phyloP scores from a whole-genome alignment of 2,329 filamentous ascomycete genomes.

The Zymoseptoria ardabiliae region DNA sequence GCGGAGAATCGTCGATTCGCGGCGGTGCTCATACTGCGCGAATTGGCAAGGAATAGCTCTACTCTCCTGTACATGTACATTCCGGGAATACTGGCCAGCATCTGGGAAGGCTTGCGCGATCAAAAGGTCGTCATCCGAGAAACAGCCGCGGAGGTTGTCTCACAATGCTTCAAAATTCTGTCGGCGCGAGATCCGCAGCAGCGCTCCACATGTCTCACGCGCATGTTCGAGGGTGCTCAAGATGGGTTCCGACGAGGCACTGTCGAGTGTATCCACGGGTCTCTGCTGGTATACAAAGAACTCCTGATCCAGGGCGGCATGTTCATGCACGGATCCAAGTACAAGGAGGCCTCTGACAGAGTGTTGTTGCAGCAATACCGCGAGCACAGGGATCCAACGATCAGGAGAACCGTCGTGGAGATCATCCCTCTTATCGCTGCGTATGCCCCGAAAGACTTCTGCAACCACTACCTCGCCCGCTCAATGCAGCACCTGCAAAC shows the following conservation, averaged over 20 bases:
- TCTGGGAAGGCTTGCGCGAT: slow-evolving; percentile 91
- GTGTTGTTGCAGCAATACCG: slow-evolving; percentile 70
- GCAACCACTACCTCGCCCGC: slow-evolving; percentile 77
- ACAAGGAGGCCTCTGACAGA: slow-evolving; percentile 85
- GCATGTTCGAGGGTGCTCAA: slow-evolving; percentile 81
- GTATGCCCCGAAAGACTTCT: slow-evolving; percentile 87
- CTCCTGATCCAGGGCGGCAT: slow-evolving; percentile 90
- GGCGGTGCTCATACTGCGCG: slow-evolving; percentile 81
- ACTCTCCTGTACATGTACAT: slow-evolving; percentile 95
- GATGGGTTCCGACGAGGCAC: slow-evolving; percentile 72
- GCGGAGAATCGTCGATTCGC: slow-evolving; percentile 91
- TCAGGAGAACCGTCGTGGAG: slow-evolving; percentile 80
- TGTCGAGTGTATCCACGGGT: slow-evolving; percentile 88
- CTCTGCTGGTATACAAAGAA: slow-evolving; percentile 84
- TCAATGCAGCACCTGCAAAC: slow-evolving; percentile 96
- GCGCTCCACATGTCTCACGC: slow-evolving; percentile 79
- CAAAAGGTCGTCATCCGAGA: slow-evolving; percentile 84
- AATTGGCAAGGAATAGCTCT: slow-evolving; percentile 85
- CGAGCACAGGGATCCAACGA: slow-evolving; percentile 81
- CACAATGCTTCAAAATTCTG: slow-evolving; percentile 92
- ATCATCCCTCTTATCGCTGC: slow-evolving; percentile 88
- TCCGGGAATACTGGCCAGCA: slow-evolving; percentile 87
- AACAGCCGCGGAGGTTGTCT: slow-evolving; percentile 86
- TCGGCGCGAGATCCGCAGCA: slow-evolving; percentile 83
- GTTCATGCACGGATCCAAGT: slow-evolving; percentile 92